Percentiles rank a stretch among this genome's conserved stretches.
These are phyloP conservation scores for Asterionellopsis glacialis DNA, from an alignment of 108 stramenopile species.

Conservation along the genomic window DNA sequence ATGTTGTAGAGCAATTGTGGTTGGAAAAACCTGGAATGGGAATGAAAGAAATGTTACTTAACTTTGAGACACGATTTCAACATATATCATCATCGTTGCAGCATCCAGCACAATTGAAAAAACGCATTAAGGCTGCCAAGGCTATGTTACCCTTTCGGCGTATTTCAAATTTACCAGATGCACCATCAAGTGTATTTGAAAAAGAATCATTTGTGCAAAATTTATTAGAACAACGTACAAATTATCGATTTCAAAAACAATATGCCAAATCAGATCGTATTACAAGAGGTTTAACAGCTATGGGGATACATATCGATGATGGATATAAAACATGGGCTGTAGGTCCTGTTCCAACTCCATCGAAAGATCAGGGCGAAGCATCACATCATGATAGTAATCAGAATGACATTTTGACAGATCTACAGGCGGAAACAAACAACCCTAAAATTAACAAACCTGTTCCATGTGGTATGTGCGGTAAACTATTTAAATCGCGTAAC, in stretches of 20 bases:
- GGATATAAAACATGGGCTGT: conserved; percentile 14
- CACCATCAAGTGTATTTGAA: not conserved
- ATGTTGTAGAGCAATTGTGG: conserved; percentile 8
- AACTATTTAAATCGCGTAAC: too few relatives aligned
- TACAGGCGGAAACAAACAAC: too few relatives aligned
- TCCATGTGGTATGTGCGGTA: too few relatives aligned
- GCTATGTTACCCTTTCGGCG: conserved; percentile 8
- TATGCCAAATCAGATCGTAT: conserved; percentile 8
- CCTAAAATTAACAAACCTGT: too few relatives aligned
- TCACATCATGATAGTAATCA: too few relatives aligned
- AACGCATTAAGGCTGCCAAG: conserved; percentile 7
- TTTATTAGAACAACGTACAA: not conserved
- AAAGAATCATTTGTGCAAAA: not conserved
- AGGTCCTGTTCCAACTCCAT: not conserved
- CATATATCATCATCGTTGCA: too few relatives aligned
- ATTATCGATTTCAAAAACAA: conserved; percentile 7
- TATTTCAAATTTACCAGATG: not conserved
- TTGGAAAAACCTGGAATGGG: conserved; percentile 6
- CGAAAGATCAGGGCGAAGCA: too few relatives aligned
- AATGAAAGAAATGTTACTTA: not conserved
- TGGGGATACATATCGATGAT: conserved; percentile 18
- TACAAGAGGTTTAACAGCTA: conserved; percentile 8
- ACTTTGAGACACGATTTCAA: not conserved
- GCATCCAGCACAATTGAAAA: conserved; percentile 2
- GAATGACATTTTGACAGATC: too few relatives aligned